Evolutionary conservation across 495 filamentous ascomycete species (phyloP).

Genomic region (Neurospora sp.): DNA sequence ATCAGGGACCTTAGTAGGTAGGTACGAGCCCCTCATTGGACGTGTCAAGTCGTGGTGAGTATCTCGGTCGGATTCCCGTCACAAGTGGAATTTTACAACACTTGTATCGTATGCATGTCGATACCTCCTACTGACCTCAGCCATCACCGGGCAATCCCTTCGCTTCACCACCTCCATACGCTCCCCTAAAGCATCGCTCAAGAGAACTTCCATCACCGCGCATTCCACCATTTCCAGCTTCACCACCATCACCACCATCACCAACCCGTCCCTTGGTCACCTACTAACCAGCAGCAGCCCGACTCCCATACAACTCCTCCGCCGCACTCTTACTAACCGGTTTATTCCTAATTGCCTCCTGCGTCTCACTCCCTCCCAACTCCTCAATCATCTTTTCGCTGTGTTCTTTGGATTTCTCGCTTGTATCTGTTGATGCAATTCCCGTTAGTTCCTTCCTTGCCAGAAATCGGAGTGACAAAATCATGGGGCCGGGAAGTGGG

Average conservation of each 20-base stretch:
- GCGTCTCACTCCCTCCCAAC: constrained; percentile 18
- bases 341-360: constrained; percentile 17
- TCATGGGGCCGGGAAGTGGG: neutral
- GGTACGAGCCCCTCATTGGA: no score
- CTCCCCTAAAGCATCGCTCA: neutral
- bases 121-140: no score
- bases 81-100: no score
- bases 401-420: constrained; percentile 19
- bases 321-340: constrained; percentile 23
- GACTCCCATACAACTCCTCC: constrained; percentile 23
- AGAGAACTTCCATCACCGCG: neutral
- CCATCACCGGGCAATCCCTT: neutral
- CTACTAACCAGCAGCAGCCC: constrained; percentile 15
- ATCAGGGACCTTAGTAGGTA: no score
- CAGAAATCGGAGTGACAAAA: neutral
- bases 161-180: neutral
- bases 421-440: constrained; percentile 11
- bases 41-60: no score
- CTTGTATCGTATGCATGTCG: no score
- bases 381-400: constrained; percentile 13
- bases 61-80: no score
- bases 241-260: neutral
- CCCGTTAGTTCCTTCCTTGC: neutral
- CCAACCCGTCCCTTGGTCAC: neutral
- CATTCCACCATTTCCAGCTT: neutral